Percentiles rank a stretch among this genome's conserved stretches.
Evolutionary conservation across 1,284 basidiomycete species (phyloP).

Genomic region (Cystobasidiaceae sp.): DNA sequence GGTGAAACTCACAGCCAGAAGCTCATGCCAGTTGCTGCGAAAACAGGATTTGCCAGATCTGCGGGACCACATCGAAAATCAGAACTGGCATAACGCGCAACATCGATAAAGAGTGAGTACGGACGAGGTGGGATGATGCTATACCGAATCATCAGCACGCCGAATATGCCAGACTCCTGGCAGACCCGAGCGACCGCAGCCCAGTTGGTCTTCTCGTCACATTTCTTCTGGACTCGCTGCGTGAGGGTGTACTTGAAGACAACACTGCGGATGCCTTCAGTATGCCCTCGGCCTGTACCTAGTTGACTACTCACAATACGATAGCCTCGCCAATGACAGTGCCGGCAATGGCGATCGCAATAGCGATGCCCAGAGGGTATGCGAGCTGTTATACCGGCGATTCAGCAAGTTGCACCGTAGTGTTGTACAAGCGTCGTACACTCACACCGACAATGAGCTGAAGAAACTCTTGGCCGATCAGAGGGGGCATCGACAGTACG

Average conservation of each 20-base stretch:
- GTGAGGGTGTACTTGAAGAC: slow-evolving; percentile 28
- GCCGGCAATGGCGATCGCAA: slow-evolving; percentile 4
- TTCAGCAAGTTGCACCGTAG: not conserved
- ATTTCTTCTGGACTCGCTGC: slow-evolving; percentile 1
- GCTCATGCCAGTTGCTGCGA: slow-evolving; percentile 15
- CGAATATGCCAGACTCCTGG: slow-evolving; percentile 5
- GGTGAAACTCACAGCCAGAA: slow-evolving; percentile 5
- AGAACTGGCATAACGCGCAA: not conserved
- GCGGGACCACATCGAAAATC: too few relatives aligned
- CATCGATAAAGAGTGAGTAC: not conserved
- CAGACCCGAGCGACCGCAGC: slow-evolving; percentile 8
- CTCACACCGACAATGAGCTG: slow-evolving; percentile 43
- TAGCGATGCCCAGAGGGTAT: slow-evolving; percentile 1
- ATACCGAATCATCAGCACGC: slow-evolving; percentile 20
- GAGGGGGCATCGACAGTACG: slow-evolving; percentile 46
- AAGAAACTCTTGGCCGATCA: slow-evolving; percentile 47
- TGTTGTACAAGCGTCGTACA: not conserved
- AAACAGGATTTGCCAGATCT: slow-evolving; percentile 17
- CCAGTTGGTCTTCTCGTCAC: slow-evolving; percentile 8
- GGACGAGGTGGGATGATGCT: slow-evolving; percentile 11
- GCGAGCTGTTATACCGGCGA: slow-evolving; percentile 8
- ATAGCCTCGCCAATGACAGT: not conserved
- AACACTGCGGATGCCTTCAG: not conserved
- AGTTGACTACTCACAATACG: not conserved
- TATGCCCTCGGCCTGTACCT: not conserved